These are phyloP conservation scores for Anisodus acutangulus DNA, from an alignment of 257 asterid genomes.

Conservation along the genomic window DNA sequence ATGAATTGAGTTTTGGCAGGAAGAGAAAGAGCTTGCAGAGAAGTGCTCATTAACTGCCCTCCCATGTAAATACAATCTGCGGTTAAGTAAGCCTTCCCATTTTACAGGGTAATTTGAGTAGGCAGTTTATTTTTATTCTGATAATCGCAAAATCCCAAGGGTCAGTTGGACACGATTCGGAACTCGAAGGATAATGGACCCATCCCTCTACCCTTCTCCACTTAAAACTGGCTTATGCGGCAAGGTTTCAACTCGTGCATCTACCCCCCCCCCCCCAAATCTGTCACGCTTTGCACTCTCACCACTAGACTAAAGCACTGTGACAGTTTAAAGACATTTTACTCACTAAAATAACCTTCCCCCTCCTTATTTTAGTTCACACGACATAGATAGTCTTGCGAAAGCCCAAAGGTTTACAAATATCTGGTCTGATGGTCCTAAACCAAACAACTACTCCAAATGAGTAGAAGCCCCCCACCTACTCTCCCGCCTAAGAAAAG, in stretches of 20 bases:
- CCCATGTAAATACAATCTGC: not conserved
- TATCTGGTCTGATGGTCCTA: not conserved
- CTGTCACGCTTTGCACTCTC: not conserved
- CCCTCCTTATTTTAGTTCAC: not conserved
- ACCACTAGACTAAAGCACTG: constrained; percentile 16
- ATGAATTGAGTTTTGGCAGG: constrained; percentile 1
- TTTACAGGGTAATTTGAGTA: not conserved
- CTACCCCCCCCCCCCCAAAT: not conserved
- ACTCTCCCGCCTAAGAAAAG: not conserved
- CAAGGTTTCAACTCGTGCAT: not conserved
- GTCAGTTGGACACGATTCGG: not conserved
- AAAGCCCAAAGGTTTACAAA: not conserved
- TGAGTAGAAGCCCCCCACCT: not conserved
- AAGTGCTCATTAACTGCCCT: not conserved
- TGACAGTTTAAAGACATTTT: not conserved
- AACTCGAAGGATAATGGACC: not conserved
- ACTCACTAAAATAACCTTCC: not conserved
- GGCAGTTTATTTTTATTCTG: not conserved
- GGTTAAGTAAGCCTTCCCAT: not conserved
- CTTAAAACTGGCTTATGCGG: not conserved
- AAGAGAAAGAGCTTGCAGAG: not conserved
- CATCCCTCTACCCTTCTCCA: not conserved
- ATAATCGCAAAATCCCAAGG: not conserved
- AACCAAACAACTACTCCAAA: not conserved
- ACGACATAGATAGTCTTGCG: not conserved